Evolutionary conservation across 2,329 filamentous ascomycete genomes (phyloP).

Genomic region (Coleophoma eucalyptorum): DNA sequence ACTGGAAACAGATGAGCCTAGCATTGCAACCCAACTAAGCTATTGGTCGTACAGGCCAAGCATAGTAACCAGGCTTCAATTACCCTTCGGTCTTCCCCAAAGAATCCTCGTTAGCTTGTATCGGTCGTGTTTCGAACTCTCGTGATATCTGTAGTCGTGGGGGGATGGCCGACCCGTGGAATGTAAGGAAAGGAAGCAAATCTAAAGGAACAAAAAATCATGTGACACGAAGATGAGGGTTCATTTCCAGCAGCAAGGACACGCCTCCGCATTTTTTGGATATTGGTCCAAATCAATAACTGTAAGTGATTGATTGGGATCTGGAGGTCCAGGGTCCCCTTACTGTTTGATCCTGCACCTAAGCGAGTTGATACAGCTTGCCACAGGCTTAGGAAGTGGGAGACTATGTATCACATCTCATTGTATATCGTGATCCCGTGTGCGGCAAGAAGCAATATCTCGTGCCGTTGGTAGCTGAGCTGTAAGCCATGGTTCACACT

Average conservation of each 20-base stretch:
- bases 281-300: not conserved
- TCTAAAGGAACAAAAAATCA: constrained; percentile 9
- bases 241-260: constrained; percentile 11
- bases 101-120: too few relatives aligned
- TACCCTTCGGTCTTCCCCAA: too few relatives aligned
- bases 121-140: not conserved
- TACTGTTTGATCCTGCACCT: not conserved
- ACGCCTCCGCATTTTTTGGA: constrained; percentile 3
- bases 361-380: not conserved
- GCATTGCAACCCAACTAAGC: too few relatives aligned
- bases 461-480: too few relatives aligned
- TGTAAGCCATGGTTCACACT: too few relatives aligned
- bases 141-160: not conserved
- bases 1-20: too few relatives aligned
- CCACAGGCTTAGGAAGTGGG: too few relatives aligned
- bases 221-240: constrained; percentile 8
- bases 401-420: too few relatives aligned
- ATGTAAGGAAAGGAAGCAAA: constrained; percentile 7
- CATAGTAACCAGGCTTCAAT: too few relatives aligned
- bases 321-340: not conserved
- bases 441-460: too few relatives aligned
- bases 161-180: constrained; percentile 10
- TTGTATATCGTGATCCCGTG: too few relatives aligned
- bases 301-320: not conserved
- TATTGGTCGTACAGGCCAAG: too few relatives aligned